Conservation (phyloP, 306 rosid species). For the Leucaena leucocephala region DNA sequence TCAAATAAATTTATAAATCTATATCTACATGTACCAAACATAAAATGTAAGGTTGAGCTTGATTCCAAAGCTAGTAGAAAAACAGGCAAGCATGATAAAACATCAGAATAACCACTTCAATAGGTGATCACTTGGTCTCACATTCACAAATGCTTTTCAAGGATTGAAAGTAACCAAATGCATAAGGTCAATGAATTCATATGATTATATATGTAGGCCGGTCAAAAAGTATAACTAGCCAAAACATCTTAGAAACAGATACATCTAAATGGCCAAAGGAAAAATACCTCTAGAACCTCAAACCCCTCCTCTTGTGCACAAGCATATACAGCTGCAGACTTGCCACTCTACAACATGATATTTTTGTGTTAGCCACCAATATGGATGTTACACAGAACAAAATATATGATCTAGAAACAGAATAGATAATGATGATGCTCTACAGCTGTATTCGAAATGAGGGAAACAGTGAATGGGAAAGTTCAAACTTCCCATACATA, state of each 20-base stretch:
- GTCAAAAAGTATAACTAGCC: constrained; percentile 24
- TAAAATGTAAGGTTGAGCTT: constrained; percentile 2
- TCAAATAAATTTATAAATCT: background rate
- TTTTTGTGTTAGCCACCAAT: constrained; percentile 35
- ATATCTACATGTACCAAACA: background rate
- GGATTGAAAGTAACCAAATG: constrained; percentile 1
- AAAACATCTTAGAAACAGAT: constrained; percentile 7
- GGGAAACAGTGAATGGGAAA: background rate
- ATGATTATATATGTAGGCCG: constrained; percentile 17
- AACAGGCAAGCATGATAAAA: constrained; percentile 14
- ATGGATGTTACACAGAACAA: constrained; percentile 5
- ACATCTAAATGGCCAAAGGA: background rate
- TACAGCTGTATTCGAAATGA: background rate
- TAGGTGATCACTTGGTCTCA: constrained; percentile 16
- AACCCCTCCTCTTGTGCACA: constrained; percentile 90
- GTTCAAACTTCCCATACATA: constrained; percentile 7
- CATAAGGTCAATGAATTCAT: constrained; percentile 21
- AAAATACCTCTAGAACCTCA: constrained; percentile 78
- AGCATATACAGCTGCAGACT: constrained; percentile 94
- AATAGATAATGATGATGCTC: constrained; percentile 31
- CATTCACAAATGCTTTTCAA: constrained; percentile 19
- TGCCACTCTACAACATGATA: constrained; percentile 82
- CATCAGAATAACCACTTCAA: constrained; percentile 25
- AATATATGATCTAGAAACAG: background rate
- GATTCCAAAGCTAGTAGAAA: constrained; percentile 15